Base-by-base conservation (phyloP, 805 yeast species). In the Saccharomycopsis fodiens region DNA sequence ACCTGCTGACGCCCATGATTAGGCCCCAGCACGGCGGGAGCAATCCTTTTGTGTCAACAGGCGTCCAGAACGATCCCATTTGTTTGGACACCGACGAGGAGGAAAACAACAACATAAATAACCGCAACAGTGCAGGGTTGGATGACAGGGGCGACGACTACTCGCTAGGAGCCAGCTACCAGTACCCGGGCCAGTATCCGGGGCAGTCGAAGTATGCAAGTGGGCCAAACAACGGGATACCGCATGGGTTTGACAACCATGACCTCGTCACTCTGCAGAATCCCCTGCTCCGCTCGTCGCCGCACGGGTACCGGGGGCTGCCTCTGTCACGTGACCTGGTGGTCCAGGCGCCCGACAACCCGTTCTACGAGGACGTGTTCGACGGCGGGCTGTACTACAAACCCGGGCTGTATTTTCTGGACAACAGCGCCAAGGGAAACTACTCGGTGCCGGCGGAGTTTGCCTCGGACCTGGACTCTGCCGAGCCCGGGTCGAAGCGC, bases 51-150 rank as follows among this genome's bases (percentile, higher is more conserved):
- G 21, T 37, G n/a, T 16, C 27, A 22, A 12, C 38, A 8, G 50
- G 50, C 4, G 25, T 42, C 21, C 39, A 41, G 22, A 44, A 32
- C 16, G 39, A 47, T 29, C 48, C 47, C 3, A 48, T 48, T 13
- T 45, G 46, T 35, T 25, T 48, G 4, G 49, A 41, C 31, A 37
- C 49, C 16, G 52, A 48, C 3, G 49, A 45, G n/a, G 48, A 45
- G 10, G 30, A 22, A 20, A 30, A 34, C 16, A 25, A 13, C 12
- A 39, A 17, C 15, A 42, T 29, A 12, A 29, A 29, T n/a, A 22
- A 37, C 8, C n/a, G n/a, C n/a, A n/a, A n/a, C n/a, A n/a, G n/a
- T n/a, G n/a, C n/a, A n/a, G n/a, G n/a, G n/a, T n/a, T n/a, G n/a
- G n/a, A n/a, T n/a, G n/a, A n/a, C n/a, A n/a, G n/a, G n/a, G n/a